A percentile compares a stretch with the other conserved stretches of the same genome.
phyloP scores from a whole-genome alignment of 176 grass and related monocot species.

The Musa itinerans region DNA sequence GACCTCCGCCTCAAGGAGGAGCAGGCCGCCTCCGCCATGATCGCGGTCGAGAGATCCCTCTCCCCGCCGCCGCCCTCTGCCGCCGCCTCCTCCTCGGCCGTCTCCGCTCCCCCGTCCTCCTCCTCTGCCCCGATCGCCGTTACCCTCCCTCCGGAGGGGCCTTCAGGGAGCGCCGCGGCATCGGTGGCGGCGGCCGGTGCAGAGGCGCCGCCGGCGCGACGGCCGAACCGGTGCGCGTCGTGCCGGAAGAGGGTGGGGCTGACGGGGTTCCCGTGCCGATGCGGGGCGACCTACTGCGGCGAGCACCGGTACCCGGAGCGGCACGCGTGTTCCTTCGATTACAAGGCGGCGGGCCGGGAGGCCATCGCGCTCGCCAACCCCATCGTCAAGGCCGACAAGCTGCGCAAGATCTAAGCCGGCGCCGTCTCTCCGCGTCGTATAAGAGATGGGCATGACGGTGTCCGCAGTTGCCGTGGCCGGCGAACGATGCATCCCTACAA shows the following conservation, averaged over 20 bases:
- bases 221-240: slow-evolving; percentile 24
- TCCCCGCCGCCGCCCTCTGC: background rate
- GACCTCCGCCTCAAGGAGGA: slow-evolving; percentile 7
- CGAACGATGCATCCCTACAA: background rate
- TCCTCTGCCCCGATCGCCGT: background rate
- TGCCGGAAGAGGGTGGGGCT: slow-evolving; percentile 50
- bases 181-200: background rate
- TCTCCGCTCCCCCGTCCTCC: background rate
- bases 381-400: slow-evolving; percentile 23
- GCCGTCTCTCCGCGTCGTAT: background rate
- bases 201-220: background rate
- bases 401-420: slow-evolving; percentile 26
- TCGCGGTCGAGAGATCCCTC: slow-evolving; percentile 13
- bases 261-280: slow-evolving; percentile 43
- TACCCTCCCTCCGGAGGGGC: background rate
- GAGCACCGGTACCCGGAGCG: slow-evolving; percentile 35
- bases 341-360: slow-evolving; percentile 25
- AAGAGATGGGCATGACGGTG: background rate
- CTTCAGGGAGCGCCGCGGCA: background rate
- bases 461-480: background rate
- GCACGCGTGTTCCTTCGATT: slow-evolving; percentile 37
- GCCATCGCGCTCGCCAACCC: slow-evolving; percentile 37
- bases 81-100: background rate
- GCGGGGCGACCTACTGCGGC: slow-evolving; percentile 41
- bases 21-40: slow-evolving; percentile 7